Evolutionary conservation across 1,284 basidiomycete genomes (phyloP).

Genomic region (Entoloma clypeatum): DNA sequence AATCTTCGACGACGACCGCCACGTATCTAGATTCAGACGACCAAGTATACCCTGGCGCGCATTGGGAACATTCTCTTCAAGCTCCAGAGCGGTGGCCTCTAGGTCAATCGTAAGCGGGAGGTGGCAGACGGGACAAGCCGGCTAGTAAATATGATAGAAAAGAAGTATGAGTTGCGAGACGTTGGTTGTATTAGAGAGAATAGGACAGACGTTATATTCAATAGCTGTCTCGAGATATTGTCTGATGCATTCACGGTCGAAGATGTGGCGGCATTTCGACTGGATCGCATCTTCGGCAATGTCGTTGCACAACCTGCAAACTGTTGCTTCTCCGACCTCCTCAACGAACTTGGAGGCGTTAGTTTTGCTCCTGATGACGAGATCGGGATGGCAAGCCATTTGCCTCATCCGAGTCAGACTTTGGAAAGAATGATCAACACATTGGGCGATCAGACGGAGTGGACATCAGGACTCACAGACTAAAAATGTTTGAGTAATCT

Average conservation of each 20-base stretch:
- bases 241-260: conserved; percentile 93
- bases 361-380: conserved; percentile 87
- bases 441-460: neutral
- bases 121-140: conserved; percentile 95
- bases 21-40: conserved; percentile 83
- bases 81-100: conserved; percentile 87
- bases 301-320: conserved; percentile 96
- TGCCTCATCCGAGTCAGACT: conserved; percentile 88
- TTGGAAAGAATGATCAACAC: neutral
- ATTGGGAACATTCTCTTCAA: conserved; percentile 56
- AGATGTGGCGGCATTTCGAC: conserved; percentile 86
- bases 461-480: conserved; percentile 46
- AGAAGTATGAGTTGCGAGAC: neutral
- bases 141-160: conserved; percentile 51
- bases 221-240: conserved; percentile 84
- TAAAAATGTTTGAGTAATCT: conserved; percentile 97
- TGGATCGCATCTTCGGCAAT: conserved; percentile 97
- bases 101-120: conserved; percentile 92
- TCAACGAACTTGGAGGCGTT: conserved; percentile 64
- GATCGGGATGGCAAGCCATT: conserved; percentile 94
- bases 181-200: conserved; percentile 1
- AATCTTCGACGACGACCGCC: conserved; percentile 96
- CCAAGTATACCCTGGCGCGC: conserved; percentile 92
- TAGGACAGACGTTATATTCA: conserved; percentile 58
- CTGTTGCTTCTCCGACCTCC: conserved; percentile 66